Percentiles rank a stretch among this genome's conserved stretches.
These are phyloP conservation scores for Spatholobus suberectus DNA, from an alignment of 306 rosid species.

Conservation along the genomic window DNA sequence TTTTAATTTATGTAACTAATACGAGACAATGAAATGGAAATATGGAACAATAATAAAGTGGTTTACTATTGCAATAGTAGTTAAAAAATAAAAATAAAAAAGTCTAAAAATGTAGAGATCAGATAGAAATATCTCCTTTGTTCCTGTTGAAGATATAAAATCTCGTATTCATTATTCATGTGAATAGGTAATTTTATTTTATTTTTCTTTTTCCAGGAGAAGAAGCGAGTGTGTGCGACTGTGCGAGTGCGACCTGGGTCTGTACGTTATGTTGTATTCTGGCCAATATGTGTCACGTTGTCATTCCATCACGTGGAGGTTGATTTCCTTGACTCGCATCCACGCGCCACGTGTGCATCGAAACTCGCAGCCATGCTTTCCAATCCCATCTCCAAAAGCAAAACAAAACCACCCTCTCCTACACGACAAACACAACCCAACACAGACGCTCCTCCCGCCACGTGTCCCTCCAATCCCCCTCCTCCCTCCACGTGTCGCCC, in stretches of 20 bases:
- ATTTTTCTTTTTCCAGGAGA: no score
- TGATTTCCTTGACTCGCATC: not conserved
- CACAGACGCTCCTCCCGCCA: constrained; percentile 47
- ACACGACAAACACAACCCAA: constrained; percentile 33
- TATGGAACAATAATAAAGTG: no score
- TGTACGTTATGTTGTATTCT: not conserved
- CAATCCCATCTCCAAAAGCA: not conserved
- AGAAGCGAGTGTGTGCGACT: not conserved
- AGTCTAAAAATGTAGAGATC: no score
- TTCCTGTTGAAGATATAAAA: no score
- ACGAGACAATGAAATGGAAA: no score
- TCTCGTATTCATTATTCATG: no score
- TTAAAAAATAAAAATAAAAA: no score
- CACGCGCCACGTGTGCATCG: constrained; percentile 47
- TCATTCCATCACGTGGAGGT: constrained; percentile 48
- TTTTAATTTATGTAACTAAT: no score
- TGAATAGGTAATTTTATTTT: no score
- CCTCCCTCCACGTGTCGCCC: constrained; percentile 49
- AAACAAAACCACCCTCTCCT: not conserved
- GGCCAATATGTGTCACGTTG: constrained; percentile 42
- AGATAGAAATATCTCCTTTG: no score
- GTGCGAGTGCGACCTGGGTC: not conserved
- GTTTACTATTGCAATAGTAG: no score
- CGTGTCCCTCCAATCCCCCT: constrained; percentile 31
- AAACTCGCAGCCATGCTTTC: not conserved